These are phyloP conservation scores for Coffea eugenioides DNA, from an alignment of 257 asterid species.

Conservation along the genomic window DNA sequence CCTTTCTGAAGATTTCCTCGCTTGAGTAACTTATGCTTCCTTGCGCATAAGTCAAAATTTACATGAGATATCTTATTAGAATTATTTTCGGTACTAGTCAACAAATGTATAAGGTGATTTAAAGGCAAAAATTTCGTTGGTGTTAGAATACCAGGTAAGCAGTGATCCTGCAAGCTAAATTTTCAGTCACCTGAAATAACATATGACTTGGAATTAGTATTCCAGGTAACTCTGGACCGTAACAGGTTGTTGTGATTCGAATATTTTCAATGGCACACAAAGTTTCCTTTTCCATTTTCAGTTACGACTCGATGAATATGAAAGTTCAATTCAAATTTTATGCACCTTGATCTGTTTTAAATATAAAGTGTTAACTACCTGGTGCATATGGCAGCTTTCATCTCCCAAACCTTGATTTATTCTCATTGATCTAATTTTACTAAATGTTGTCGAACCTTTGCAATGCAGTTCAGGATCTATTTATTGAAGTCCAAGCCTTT, in stretches of 20 bases:
- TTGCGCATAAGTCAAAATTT: too few species aligned
- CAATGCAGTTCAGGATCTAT: conserved; percentile 84
- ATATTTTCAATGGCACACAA: neutral
- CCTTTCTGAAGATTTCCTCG: too few species aligned
- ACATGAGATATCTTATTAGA: too few species aligned
- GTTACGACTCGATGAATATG: neutral
- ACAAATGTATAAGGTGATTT: neutral
- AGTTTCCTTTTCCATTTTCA: too few species aligned
- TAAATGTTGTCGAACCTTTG: neutral
- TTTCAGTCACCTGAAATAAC: neutral
- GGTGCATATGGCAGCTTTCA: neutral
- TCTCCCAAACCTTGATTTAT: neutral
- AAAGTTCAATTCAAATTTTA: too few species aligned
- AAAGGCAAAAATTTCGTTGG: neutral
- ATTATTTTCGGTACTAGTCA: neutral
- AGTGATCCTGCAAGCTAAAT: neutral
- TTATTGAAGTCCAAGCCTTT: conserved; percentile 94
- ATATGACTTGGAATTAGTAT: neutral
- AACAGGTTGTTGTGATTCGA: neutral
- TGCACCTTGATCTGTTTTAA: neutral
- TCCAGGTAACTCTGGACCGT: neutral
- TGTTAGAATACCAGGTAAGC: neutral
- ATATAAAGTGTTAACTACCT: neutral
- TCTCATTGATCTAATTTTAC: neutral
- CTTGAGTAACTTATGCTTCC: too few species aligned